Evolutionary conservation across 2,329 filamentous ascomycete species (phyloP).

Genomic region (Neofusicoccum laricinum): DNA sequence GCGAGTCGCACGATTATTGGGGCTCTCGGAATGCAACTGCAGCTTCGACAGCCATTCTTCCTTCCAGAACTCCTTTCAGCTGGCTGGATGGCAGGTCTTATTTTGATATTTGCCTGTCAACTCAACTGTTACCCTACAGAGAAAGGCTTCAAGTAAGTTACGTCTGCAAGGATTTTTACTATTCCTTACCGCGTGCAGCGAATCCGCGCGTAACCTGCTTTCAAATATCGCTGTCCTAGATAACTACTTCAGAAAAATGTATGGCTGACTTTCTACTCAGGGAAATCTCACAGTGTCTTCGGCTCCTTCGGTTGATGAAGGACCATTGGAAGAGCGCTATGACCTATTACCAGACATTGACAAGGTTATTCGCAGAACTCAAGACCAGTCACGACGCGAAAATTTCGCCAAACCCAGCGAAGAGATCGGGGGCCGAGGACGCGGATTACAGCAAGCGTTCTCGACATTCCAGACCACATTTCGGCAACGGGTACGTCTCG

Average conservation of each 20-base stretch:
- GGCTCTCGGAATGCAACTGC: constrained; percentile 16
- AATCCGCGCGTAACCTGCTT: no score
- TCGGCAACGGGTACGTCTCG: background rate
- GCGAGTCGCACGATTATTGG: constrained; percentile 7
- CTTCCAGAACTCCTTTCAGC: constrained; percentile 14
- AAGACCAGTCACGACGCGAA: background rate
- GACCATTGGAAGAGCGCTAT: constrained; percentile 15
- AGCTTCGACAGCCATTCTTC: constrained; percentile 14
- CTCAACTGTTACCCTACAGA: constrained; percentile 1
- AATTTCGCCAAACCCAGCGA: background rate
- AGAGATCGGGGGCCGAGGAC: background rate
- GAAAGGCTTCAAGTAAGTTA: constrained; percentile 7
- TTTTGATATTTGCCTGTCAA: constrained; percentile 14
- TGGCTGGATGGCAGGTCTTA: constrained; percentile 15
- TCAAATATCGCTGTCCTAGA: background rate
- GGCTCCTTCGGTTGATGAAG: constrained; percentile 8
- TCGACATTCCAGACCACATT: background rate
- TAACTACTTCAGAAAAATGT: background rate
- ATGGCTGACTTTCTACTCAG: background rate
- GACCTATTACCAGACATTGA: constrained; percentile 14
- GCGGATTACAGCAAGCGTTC: background rate
- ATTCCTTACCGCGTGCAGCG: no score
- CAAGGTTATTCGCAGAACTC: constrained; percentile 3
- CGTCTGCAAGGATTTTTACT: no score
- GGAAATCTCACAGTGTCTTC: constrained; percentile 3